Percentiles rank a stretch among this genome's conserved stretches.
Evolutionary conservation across 164 flowering plant species (phyloP).

Genomic region (Buxus sempervirens): DNA sequence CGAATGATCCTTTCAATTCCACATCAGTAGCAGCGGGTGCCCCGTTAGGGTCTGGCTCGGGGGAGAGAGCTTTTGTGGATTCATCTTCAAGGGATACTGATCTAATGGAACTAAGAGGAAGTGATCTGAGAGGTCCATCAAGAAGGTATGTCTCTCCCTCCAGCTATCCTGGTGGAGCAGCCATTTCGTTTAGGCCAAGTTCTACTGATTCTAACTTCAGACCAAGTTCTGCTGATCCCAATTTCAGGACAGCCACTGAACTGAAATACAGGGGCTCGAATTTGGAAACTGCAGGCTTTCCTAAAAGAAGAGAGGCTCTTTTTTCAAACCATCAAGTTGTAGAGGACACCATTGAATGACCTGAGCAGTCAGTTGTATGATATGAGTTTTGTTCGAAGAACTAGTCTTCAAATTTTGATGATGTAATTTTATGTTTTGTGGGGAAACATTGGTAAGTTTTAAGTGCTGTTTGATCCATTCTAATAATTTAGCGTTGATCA

Average conservation of each 20-base stretch:
- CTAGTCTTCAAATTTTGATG: slow-evolving; percentile 18
- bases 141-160: slow-evolving; percentile 78
- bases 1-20: slow-evolving; percentile 79
- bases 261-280: slow-evolving; percentile 65
- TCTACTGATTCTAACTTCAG: slow-evolving; percentile 45
- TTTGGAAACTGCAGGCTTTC: slow-evolving; percentile 53
- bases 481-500: too few species aligned
- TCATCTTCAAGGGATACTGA: slow-evolving; percentile 58
- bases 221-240: slow-evolving; percentile 52
- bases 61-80: slow-evolving; percentile 56
- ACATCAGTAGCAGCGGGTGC: slow-evolving; percentile 44
- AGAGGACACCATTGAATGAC: slow-evolving; percentile 49
- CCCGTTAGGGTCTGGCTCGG: slow-evolving; percentile 48
- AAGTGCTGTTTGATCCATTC: too few species aligned
- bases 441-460: background rate
- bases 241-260: slow-evolving; percentile 55
- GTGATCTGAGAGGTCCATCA: slow-evolving; percentile 56
- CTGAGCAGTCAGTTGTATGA: background rate
- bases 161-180: slow-evolving; percentile 54
- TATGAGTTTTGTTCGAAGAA: slow-evolving; percentile 3
- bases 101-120: slow-evolving; percentile 59
- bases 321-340: slow-evolving; percentile 52
- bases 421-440: slow-evolving; percentile 18
- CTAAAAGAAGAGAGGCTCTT: slow-evolving; percentile 65
- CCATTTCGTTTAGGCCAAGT: slow-evolving; percentile 53